Base-by-base conservation (phyloP, 495 filamentous ascomycete genomes). In the Neurospora sublineolata region DNA sequence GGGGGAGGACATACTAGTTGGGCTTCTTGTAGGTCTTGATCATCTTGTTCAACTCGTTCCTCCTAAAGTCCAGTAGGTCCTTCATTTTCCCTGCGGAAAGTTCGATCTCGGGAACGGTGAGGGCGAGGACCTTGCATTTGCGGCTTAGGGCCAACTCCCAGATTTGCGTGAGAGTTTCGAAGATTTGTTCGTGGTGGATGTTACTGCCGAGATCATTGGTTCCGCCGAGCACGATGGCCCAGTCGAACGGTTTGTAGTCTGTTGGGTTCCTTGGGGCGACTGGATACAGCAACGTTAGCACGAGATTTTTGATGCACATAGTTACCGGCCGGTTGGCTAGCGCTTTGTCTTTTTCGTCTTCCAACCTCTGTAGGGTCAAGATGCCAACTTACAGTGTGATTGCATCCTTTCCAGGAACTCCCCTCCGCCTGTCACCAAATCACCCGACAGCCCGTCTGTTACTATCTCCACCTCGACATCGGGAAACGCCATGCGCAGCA, bases 31-130 rank as follows among this genome's bases (percentile, higher is more conserved):
- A 82, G 10, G 73, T 75, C 69, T 81, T 80, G 67, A 91, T 89
- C 36, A 82, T 69, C 0, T 79, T 75, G 70, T 91, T 91, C 73
- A 91, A 73, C 64, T 76, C 73, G 23, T 82, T 76, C 3, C 87
- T 81, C 30, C 74, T 80, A 11, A 75, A 67, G 69, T 84, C 79
- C 33, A 85, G 71, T 7, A 76, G 69, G 64, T 71, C 72, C 16
- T 68, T 77, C 46, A 68, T 67, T 3, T 46, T 72, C 7, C 73
- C 74, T 1, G 52, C 52, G 1, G 52, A 33, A 33, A 30, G 27
- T 8, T 37, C 16, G 16, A 76, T n/a, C 71, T 90, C 88, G 3
- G 87, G 88, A 8, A 91, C 82, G 0, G 88, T 91, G 64, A 90
- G 78, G 0, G 88, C 84, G 7, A 91, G 78, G 1, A 91, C 82